A percentile compares a stretch with the other conserved stretches of the same genome.
phyloP scores from a whole-genome alignment of 805 yeast species.

The Osmozyma mogii region DNA sequence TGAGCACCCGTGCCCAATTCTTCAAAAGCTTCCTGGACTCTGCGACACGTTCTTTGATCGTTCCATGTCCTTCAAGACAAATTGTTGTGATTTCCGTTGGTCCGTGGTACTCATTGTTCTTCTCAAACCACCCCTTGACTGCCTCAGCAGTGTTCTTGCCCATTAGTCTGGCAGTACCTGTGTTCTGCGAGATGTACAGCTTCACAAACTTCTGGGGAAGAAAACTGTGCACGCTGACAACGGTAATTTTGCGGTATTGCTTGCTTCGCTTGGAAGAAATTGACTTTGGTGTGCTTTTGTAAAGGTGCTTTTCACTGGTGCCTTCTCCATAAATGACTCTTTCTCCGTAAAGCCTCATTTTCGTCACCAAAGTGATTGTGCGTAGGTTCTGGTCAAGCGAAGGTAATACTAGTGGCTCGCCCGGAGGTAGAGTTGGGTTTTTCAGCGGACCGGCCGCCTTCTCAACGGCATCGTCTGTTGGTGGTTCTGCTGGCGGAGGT shows the following conservation, averaged over 20 bases:
- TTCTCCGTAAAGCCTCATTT: constrained; percentile 14
- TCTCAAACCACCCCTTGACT: constrained; percentile 20
- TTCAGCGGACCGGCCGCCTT: not conserved
- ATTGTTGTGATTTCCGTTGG: constrained; percentile 29
- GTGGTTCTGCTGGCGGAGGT: constrained; percentile 1
- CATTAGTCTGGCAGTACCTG: constrained; percentile 26
- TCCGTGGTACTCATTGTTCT: constrained; percentile 8
- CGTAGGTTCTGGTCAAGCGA: constrained; percentile 13
- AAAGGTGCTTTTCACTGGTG: constrained; percentile 11
- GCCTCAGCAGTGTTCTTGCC: constrained; percentile 23
- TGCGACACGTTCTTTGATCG: constrained; percentile 20
- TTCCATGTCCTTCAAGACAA: constrained; percentile 35
- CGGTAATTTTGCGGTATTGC: constrained; percentile 15
- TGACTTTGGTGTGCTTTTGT: constrained; percentile 6
- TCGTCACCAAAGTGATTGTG: constrained; percentile 13
- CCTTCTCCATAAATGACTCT: constrained; percentile 8
- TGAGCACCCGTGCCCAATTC: constrained; percentile 26
- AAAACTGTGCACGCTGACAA: constrained; percentile 33
- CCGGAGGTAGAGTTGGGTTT: not conserved
- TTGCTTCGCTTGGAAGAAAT: constrained; percentile 3
- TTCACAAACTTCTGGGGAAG: constrained; percentile 33
- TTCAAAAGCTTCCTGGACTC: constrained; percentile 17
- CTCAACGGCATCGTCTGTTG: not conserved
- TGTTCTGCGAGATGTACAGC: constrained; percentile 27
- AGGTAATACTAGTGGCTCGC: constrained; percentile 8